Conservation (phyloP, 768 basidiomycete species). For the Lactarius akahatsu region DNA sequence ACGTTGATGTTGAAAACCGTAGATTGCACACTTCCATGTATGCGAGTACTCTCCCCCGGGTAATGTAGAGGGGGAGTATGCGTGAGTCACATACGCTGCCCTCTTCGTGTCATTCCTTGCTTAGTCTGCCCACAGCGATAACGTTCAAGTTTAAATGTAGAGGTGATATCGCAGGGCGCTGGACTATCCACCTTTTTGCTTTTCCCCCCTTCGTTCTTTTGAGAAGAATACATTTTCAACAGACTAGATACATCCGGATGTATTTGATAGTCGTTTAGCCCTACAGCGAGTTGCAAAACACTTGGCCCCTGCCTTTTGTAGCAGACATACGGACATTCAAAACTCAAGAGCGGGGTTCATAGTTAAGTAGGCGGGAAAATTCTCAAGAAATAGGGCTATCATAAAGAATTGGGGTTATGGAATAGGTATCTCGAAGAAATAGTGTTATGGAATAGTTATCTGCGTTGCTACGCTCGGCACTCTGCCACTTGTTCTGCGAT, state of each 20-base stretch:
- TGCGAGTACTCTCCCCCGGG: slow-evolving; percentile 69
- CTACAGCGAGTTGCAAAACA: no score
- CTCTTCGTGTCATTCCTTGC: not conserved
- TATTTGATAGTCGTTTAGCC: slow-evolving; percentile 5
- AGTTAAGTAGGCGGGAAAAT: no score
- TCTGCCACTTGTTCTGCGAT: no score
- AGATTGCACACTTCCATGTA: slow-evolving; percentile 60
- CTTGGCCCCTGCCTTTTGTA: no score
- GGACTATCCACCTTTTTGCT: not conserved
- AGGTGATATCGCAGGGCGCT: not conserved
- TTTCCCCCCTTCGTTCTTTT: not conserved
- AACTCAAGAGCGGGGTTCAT: no score
- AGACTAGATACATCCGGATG: slow-evolving; percentile 25
- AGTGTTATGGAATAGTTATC: no score
- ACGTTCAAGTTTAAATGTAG: slow-evolving; percentile 34
- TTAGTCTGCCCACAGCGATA: slow-evolving; percentile 31
- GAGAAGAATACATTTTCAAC: not conserved
- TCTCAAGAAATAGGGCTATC: no score
- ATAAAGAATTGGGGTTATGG: no score
- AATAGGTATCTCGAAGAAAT: no score
- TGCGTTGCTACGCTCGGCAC: no score
- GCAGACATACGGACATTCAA: no score
- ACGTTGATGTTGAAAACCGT: slow-evolving; percentile 15
- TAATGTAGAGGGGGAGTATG: slow-evolving; percentile 62
- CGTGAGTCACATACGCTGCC: slow-evolving; percentile 42